Base-by-base conservation (phyloP, 2,329 filamentous ascomycete genomes). In the Epichloe glyceriae region DNA sequence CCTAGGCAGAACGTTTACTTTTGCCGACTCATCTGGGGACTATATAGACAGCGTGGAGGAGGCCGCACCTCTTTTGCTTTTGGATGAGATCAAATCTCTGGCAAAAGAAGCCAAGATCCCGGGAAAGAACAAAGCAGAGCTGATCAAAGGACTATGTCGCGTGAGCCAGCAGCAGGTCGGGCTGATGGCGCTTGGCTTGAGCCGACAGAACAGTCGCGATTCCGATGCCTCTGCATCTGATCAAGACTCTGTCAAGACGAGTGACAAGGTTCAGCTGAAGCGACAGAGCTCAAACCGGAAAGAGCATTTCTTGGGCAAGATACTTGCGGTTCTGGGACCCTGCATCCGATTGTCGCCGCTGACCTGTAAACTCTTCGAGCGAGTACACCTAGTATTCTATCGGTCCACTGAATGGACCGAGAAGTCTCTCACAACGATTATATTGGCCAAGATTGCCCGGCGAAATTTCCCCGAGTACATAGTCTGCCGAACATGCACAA, bases 391-490 rank as follows among this genome's bases (percentile, higher is more conserved):
- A 2, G 89, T 98, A 30, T 98, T 96, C 65, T 97, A 97, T 65
- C 79, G 91, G 52, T 96, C 90, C 10, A 94, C 88, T 0, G 87
- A 95, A 64, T 98, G 93, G 93, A 95, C 90, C 0, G 91, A 97
- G 60, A 97, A 95, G 65, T 96, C 91, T 1, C 72, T 98, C 14
- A 97, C 88, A 1, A 91, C 90, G 0, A 91, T 97, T 50, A 95
- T 98, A 43, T 75, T 98, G 5, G 88, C 93, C 7, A 90, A 91
- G 56, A 95, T 95, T 52, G 87, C 90, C 2, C 79, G 82, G 42
- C 78, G 88, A 37, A 93, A 90, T 62, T 98, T 96, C 56, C 90
- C 91, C 0, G 74, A 85, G 3, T 98, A 95, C 61, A 79, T 97
- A 20, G 90, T 97, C 5, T 95, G 86, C 53, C 81, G 93, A 35